phyloP scores from a whole-genome alignment of 306 rosid species.

The Dicorynia guianensis region DNA sequence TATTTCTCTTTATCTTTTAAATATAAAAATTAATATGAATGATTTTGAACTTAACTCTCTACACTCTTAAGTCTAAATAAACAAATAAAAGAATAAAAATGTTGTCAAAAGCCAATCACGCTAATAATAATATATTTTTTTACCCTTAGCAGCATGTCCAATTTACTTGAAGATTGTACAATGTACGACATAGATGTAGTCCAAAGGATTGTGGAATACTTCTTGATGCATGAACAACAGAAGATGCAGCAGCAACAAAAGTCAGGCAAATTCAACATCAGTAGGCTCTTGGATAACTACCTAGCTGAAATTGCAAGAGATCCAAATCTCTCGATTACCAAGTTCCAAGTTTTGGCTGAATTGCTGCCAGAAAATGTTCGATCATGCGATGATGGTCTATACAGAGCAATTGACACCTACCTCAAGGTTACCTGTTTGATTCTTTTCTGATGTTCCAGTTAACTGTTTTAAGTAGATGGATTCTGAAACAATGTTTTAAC shows the following conservation, averaged over 20 bases:
- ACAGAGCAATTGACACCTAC: conserved; percentile 91
- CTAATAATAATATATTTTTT: conserved; percentile 39
- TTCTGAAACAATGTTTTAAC: conserved; percentile 35
- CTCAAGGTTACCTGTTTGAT: conserved; percentile 68
- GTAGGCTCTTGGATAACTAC: conserved; percentile 89
- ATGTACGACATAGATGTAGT: conserved; percentile 81
- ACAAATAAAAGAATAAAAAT: not conserved
- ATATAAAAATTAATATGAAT: conserved; percentile 23
- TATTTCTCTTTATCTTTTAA: too few species aligned
- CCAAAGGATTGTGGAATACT: conserved; percentile 87
- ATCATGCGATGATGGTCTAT: conserved; percentile 80
- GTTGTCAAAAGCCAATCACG: conserved; percentile 15
- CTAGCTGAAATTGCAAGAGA: conserved; percentile 92
- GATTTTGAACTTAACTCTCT: conserved; percentile 11
- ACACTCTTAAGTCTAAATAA: not conserved
- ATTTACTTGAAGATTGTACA: conserved; percentile 65
- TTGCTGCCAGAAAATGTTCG: conserved; percentile 81
- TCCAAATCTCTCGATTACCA: conserved; percentile 78
- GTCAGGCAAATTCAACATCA: conserved; percentile 64
- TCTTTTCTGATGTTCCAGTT: conserved; percentile 32
- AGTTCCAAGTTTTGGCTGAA: conserved; percentile 87
- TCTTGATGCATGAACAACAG: conserved; percentile 85
- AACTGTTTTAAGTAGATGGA: conserved; percentile 4
- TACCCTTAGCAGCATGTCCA: conserved; percentile 48
- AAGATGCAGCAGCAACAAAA: conserved; percentile 68